Conservation (phyloP, 108 stramenopile genomes). For the Nannochloropsis salina region DNA sequence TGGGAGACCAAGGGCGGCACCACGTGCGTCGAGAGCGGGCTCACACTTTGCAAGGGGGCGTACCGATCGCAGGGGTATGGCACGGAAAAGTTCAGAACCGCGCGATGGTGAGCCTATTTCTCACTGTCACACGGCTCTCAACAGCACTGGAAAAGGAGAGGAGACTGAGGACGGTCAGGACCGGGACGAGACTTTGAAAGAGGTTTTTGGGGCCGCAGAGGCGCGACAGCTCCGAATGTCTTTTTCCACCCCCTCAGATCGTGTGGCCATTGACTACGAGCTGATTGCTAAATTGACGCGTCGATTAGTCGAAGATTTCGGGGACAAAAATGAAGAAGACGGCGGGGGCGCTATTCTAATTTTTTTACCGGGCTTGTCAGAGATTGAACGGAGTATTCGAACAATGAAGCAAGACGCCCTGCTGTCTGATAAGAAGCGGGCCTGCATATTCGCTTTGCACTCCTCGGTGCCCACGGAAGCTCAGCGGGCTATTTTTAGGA, state of each 20-base stretch:
- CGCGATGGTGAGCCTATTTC: neutral
- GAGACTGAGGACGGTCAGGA: constrained; percentile 59
- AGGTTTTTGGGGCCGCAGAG: neutral
- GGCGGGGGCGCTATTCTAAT: constrained; percentile 75
- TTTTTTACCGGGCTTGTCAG: constrained; percentile 81
- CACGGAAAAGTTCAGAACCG: neutral
- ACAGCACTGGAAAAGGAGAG: constrained; percentile 51
- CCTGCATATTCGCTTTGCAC: constrained; percentile 57
- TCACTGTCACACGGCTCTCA: neutral
- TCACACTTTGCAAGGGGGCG: neutral
- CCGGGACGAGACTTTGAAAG: constrained; percentile 16
- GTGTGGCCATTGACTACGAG: constrained; percentile 41
- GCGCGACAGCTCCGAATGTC: neutral
- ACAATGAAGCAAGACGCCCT: constrained; percentile 22
- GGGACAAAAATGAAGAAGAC: constrained; percentile 56
- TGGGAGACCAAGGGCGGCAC: constrained; percentile 33
- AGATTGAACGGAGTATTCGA: constrained; percentile 58
- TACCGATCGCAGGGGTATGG: neutral
- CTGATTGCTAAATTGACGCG: constrained; percentile 58
- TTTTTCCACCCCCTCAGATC: constrained; percentile 7
- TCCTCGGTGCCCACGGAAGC: constrained; percentile 78
- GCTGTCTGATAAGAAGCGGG: neutral
- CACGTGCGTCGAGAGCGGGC: neutral
- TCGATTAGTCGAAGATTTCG: neutral
- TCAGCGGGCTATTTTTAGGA: constrained; percentile 74